Conservation (phyloP, 306 rosid species). For the Herpetospermum pedunculosum region DNA sequence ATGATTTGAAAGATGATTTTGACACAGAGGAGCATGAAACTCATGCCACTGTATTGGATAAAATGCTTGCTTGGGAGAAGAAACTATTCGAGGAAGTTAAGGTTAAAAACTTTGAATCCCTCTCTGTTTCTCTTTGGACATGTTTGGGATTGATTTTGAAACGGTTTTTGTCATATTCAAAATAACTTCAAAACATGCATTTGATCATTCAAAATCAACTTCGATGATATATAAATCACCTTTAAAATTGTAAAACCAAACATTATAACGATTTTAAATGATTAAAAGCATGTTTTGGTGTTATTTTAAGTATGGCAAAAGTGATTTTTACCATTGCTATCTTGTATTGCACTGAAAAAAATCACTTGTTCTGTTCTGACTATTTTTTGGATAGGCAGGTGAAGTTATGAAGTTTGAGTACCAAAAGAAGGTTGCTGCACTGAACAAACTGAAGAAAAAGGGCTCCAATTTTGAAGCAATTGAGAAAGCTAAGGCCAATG, state of each 20-base stretch:
- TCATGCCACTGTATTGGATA: slow-evolving; percentile 87
- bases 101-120: slow-evolving; percentile 22
- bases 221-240: too few species aligned
- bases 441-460: slow-evolving; percentile 64
- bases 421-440: slow-evolving; percentile 67
- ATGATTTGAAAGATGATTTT: slow-evolving; percentile 61
- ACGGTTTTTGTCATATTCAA: too few species aligned
- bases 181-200: too few species aligned
- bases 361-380: slow-evolving; percentile 1
- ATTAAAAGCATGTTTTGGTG: too few species aligned
- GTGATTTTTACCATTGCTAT: too few species aligned
- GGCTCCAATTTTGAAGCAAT: slow-evolving; percentile 53
- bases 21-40: slow-evolving; percentile 78
- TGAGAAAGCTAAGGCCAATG: slow-evolving; percentile 86
- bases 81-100: slow-evolving; percentile 92
- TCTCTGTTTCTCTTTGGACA: too few species aligned
- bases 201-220: too few species aligned
- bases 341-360: background rate
- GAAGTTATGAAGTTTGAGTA: slow-evolving; percentile 84
- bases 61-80: slow-evolving; percentile 95
- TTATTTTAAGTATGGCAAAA: too few species aligned
- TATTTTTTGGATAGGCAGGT: slow-evolving; percentile 60
- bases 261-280: too few species aligned
- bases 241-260: too few species aligned
- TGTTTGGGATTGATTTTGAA: too few species aligned